Percentiles rank a stretch among this genome's conserved stretches.
Evolutionary conservation across 768 basidiomycete species (phyloP).

Genomic region (Stropharia rugosoannulata): DNA sequence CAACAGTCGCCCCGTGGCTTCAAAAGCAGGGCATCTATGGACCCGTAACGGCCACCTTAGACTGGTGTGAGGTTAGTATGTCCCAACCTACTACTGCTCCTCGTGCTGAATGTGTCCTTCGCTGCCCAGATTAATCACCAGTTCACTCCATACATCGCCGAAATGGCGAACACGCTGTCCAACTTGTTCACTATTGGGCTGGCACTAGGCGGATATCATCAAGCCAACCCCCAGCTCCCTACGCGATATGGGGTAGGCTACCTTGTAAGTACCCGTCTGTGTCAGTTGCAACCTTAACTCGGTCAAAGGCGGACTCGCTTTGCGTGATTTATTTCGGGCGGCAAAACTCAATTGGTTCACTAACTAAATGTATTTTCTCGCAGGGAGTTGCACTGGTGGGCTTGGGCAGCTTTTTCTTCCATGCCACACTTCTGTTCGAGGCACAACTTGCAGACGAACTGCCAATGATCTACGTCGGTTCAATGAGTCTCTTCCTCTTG

Average conservation of each 20-base stretch:
- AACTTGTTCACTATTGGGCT: constrained; percentile 62
- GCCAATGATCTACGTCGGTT: constrained; percentile 76
- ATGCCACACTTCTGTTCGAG: constrained; percentile 71
- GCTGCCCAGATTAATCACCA: constrained; percentile 66
- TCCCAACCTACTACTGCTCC: background rate
- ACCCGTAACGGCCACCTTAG: constrained; percentile 66
- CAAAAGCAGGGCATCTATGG: constrained; percentile 53
- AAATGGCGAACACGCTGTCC: constrained; percentile 73
- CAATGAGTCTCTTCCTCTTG: constrained; percentile 57
- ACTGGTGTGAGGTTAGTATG: constrained; percentile 68
- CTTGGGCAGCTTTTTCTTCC: constrained; percentile 77
- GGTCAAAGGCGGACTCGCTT: background rate
- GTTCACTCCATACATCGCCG: constrained; percentile 75
- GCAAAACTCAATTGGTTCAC: background rate
- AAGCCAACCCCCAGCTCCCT: constrained; percentile 32
- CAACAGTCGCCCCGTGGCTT: constrained; percentile 31
- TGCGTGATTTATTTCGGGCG: background rate
- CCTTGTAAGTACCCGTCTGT: constrained; percentile 28
- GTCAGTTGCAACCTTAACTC: background rate
- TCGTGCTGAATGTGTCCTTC: background rate
- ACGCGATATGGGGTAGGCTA: constrained; percentile 42
- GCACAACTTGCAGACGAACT: constrained; percentile 83
- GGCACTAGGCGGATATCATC: constrained; percentile 47
- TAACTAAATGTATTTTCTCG: background rate
- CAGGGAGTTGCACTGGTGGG: constrained; percentile 72